Evolutionary conservation across 192 early-diverging fungal species (phyloP).

Genomic region (Podila minutissima): DNA sequence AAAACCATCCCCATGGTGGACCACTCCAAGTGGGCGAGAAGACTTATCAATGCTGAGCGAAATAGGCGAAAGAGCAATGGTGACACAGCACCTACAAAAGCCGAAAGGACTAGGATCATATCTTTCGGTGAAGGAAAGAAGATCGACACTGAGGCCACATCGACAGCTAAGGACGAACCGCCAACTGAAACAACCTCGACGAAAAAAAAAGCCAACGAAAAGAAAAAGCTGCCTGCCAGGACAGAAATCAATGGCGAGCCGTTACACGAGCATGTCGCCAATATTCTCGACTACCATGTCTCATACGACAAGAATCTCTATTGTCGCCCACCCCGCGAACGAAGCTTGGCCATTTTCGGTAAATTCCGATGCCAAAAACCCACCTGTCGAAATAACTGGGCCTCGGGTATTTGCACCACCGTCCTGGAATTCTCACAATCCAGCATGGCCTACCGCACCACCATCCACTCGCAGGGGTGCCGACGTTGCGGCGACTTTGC

Average conservation of each 20-base stretch:
- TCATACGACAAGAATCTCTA: neutral
- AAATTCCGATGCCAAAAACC: neutral
- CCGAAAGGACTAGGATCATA: conserved; percentile 7
- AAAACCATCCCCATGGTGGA: conserved; percentile 3
- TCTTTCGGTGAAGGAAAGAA: neutral
- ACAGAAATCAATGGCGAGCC: neutral
- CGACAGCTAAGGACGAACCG: neutral
- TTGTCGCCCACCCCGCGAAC: neutral
- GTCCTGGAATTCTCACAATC: conserved; percentile 4
- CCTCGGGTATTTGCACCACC: neutral
- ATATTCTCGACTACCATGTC: neutral
- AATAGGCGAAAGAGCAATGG: conserved; percentile 11
- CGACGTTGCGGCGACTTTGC: neutral
- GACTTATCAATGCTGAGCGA: conserved; percentile 9
- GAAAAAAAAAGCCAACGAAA: neutral
- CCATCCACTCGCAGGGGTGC: neutral
- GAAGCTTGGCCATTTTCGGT: neutral
- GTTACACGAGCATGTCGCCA: neutral
- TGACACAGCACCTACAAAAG: neutral
- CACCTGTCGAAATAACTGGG: neutral
- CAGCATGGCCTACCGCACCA: neutral
- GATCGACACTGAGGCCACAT: neutral
- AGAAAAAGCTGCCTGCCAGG: neutral
- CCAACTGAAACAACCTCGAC: neutral
- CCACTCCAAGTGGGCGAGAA: neutral